These are phyloP conservation scores for Ceratobasidium sp. DNA, from an alignment of 1,284 basidiomycete genomes.

Conservation along the genomic window DNA sequence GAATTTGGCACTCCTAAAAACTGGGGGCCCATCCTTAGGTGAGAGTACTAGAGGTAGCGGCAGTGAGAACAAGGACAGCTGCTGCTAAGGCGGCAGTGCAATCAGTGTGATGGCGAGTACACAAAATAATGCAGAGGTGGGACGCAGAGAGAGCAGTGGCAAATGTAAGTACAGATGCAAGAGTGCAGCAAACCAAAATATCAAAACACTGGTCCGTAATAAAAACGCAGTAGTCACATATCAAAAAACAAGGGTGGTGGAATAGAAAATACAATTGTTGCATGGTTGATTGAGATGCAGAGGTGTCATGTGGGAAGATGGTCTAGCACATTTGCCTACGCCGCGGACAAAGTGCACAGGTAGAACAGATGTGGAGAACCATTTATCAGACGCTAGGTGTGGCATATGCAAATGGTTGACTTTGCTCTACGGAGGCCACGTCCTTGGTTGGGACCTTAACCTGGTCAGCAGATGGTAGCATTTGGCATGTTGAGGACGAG, in stretches of 20 bases:
- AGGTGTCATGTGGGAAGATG: background rate
- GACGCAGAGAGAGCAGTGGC: no score
- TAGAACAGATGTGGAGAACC: background rate
- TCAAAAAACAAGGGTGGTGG: background rate
- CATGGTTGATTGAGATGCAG: background rate
- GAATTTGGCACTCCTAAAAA: no score
- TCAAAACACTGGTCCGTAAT: background rate
- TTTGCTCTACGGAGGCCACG: conserved; percentile 23
- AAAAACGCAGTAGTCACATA: conserved; percentile 5
- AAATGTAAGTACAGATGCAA: conserved; percentile 15
- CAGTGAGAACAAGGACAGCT: no score
- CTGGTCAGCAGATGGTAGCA: conserved; percentile 32
- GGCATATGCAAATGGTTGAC: conserved; percentile 44
- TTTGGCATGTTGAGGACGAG: conserved; percentile 45
- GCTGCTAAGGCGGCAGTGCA: no score
- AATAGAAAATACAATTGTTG: no score
- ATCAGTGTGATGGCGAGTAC: no score
- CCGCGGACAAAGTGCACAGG: background rate
- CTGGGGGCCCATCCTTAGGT: no score
- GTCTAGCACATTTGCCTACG: background rate
- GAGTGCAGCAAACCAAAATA: conserved; percentile 8
- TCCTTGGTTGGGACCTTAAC: conserved; percentile 40
- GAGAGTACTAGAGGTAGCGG: no score
- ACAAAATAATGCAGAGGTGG: no score
- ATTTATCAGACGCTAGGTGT: conserved; percentile 42